These are phyloP conservation scores for Hypoxylon sp. DNA, from an alignment of 2,329 filamentous ascomycete genomes.

Conservation along the genomic window DNA sequence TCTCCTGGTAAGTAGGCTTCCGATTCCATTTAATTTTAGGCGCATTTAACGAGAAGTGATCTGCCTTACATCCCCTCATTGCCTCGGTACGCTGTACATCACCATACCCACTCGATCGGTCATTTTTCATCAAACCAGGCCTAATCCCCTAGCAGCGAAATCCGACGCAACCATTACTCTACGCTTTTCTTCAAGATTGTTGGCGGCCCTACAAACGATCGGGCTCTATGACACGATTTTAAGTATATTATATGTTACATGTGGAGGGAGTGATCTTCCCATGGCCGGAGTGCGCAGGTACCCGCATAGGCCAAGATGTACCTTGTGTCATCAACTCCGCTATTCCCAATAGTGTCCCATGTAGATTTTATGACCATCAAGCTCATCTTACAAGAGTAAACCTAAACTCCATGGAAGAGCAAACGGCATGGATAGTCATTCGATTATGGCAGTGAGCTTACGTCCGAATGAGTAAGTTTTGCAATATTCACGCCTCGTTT, in stretches of 20 bases:
- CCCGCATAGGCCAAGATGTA: not conserved
- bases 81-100: no score
- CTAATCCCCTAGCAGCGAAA: not conserved
- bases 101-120: not conserved
- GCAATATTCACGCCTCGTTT: constrained; percentile 1
- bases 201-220: not conserved
- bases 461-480: not conserved
- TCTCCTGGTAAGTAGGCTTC: no score
- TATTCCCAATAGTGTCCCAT: not conserved
- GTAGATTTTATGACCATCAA: not conserved
- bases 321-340: not conserved
- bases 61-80: no score
- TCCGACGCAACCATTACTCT: not conserved
- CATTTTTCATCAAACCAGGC: not conserved
- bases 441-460: not conserved
- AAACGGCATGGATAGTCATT: not conserved
- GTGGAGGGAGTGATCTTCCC: not conserved
- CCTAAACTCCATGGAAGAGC: constrained; percentile 1
- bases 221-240: not conserved
- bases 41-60: no score
- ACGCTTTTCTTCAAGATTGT: not conserved
- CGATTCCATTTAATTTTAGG: no score
- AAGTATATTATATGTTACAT: not conserved
- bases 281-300: not conserved
- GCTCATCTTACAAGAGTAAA: not conserved